Evolutionary conservation across 2,329 filamentous ascomycete species (phyloP).

Genomic region (Pseudocercospora vitis): DNA sequence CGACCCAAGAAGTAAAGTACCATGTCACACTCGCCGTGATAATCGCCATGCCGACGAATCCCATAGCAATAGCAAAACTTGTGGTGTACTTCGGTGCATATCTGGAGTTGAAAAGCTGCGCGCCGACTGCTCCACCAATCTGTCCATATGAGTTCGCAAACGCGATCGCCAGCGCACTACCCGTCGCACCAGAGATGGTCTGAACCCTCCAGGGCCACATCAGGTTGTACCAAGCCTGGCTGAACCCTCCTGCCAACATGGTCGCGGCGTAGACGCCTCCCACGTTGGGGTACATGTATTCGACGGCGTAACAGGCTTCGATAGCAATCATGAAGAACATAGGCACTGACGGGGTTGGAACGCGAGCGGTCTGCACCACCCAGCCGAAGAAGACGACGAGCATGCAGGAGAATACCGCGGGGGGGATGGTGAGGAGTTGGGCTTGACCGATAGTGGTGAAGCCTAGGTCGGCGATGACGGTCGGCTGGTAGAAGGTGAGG

Average conservation of each 20-base stretch:
- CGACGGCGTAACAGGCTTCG: slow-evolving; percentile 17
- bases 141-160: slow-evolving; percentile 17
- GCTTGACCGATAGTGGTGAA: slow-evolving; percentile 1
- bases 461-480: slow-evolving; percentile 4
- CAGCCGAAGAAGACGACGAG: slow-evolving; percentile 1
- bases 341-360: not conserved
- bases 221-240: slow-evolving; percentile 12
- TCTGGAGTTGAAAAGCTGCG: slow-evolving; percentile 36
- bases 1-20: slow-evolving; percentile 2
- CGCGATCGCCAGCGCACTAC: slow-evolving; percentile 14
- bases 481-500: slow-evolving; percentile 1
- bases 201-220: slow-evolving; percentile 23
- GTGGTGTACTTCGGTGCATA: slow-evolving; percentile 12
- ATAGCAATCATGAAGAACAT: slow-evolving; percentile 14
- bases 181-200: slow-evolving; percentile 14
- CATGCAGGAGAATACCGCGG: slow-evolving; percentile 1
- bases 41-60: slow-evolving; percentile 9
- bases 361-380: not conserved
- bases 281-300: slow-evolving; percentile 11
- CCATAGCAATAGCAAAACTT: slow-evolving; percentile 17
- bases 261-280: slow-evolving; percentile 19
- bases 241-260: slow-evolving; percentile 12
- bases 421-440: slow-evolving; percentile 7
- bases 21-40: slow-evolving; percentile 9
- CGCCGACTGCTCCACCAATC: slow-evolving; percentile 55